A percentile compares a stretch with the other conserved stretches of the same genome.
Conservation (phyloP, 805 yeast species). For the Lachancea lanzarotensis region DNA sequence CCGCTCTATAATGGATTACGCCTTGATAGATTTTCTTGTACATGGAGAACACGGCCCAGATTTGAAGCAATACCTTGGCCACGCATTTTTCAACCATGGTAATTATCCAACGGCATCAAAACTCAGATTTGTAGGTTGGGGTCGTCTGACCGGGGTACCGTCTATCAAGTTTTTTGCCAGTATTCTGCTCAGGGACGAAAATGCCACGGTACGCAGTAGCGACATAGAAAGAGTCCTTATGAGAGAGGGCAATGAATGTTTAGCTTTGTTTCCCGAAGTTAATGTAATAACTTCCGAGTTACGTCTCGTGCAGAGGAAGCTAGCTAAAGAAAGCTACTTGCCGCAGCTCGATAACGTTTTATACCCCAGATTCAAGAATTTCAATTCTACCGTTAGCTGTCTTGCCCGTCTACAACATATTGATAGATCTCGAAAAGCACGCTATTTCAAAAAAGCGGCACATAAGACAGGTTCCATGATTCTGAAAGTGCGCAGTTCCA, state of each 20-base stretch:
- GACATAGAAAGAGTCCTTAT: conserved; percentile 34
- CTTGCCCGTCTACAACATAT: conserved; percentile 24
- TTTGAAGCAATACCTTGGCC: conserved; percentile 8
- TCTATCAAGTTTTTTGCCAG: conserved; percentile 41
- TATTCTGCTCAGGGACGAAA: conserved; percentile 57
- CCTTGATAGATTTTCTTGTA: conserved; percentile 39
- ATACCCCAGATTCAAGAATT: conserved; percentile 69
- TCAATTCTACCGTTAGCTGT: conserved; percentile 44
- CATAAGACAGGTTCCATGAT: conserved; percentile 12
- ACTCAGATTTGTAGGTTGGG: conserved; percentile 68
- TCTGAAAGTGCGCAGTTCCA: not conserved
- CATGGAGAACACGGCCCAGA: conserved; percentile 21
- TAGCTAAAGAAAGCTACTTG: conserved; percentile 48
- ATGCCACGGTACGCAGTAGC: conserved; percentile 41
- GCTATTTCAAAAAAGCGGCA: conserved; percentile 24
- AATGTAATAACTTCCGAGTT: conserved; percentile 53
- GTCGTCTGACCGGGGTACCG: conserved; percentile 56
- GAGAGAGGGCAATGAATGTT: conserved; percentile 44
- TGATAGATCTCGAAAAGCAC: conserved; percentile 17
- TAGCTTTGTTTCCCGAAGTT: conserved; percentile 81
- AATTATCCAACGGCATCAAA: conserved; percentile 32
- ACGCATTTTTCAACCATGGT: not conserved
- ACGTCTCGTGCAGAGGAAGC: conserved; percentile 42
- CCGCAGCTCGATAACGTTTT: conserved; percentile 55
- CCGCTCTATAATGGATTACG: conserved; percentile 58